Conservation (phyloP, 2,329 filamentous ascomycete genomes). For the Calonectria multiphialidica region DNA sequence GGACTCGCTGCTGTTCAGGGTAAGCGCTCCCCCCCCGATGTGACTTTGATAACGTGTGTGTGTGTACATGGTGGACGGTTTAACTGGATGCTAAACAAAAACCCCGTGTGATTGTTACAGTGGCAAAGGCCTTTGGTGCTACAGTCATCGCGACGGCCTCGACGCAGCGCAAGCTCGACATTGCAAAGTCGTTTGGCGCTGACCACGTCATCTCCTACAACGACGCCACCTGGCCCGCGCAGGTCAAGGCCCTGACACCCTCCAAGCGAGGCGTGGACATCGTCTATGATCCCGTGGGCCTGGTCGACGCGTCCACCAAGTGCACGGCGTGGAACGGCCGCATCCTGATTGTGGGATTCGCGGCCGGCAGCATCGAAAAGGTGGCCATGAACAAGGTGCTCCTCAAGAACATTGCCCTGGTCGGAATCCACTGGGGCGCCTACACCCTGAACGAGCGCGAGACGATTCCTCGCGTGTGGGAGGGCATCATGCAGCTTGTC, state of each 20-base stretch:
- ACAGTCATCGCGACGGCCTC: slow-evolving; percentile 95
- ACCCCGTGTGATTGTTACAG: slow-evolving; percentile 39
- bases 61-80: not conserved
- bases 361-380: slow-evolving; percentile 82
- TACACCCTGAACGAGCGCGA: slow-evolving; percentile 81
- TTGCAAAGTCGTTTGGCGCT: slow-evolving; percentile 85
- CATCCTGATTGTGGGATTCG: slow-evolving; percentile 90
- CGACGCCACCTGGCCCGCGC: slow-evolving; percentile 70
- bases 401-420: slow-evolving; percentile 91
- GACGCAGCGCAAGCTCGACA: slow-evolving; percentile 80
- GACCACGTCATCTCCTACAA: slow-evolving; percentile 87
- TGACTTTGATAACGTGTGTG: not conserved
- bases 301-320: slow-evolving; percentile 89
- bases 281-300: slow-evolving; percentile 93
- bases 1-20: slow-evolving; percentile 90
- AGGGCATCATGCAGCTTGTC: slow-evolving; percentile 84
- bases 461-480: slow-evolving; percentile 81
- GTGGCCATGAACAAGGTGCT: slow-evolving; percentile 92
- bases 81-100: not conserved
- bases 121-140: slow-evolving; percentile 92
- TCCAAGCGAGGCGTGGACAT: slow-evolving; percentile 84
- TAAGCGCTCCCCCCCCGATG: slow-evolving; percentile 35
- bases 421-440: slow-evolving; percentile 92
- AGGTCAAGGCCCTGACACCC: slow-evolving; percentile 84
- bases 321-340: slow-evolving; percentile 95